phyloP scores from a whole-genome alignment of 2,329 filamentous ascomycete genomes.

The Colletotrichum sp. region DNA sequence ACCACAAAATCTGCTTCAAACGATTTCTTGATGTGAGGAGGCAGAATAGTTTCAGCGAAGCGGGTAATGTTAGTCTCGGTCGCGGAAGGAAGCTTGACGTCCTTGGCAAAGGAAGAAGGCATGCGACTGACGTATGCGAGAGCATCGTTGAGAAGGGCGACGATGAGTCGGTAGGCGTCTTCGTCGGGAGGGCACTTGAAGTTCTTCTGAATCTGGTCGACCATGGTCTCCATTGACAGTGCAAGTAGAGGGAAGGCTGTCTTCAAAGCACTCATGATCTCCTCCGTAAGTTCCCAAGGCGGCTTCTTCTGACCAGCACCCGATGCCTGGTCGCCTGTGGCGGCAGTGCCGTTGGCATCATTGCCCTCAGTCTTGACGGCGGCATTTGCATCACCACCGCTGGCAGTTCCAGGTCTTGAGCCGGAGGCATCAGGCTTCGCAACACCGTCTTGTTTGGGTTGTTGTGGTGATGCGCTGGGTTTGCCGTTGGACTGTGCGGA shows the following conservation, averaged over 20 bases:
- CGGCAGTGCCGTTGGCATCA: conserved; percentile 33
- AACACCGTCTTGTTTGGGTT: conserved; percentile 58
- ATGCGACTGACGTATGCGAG: conserved; percentile 90
- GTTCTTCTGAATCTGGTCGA: conserved; percentile 97
- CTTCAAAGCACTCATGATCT: conserved; percentile 94
- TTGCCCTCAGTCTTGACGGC: conserved; percentile 50
- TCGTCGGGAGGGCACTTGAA: conserved; percentile 99
- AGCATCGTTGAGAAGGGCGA: conserved; percentile 95
- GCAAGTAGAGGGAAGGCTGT: conserved; percentile 96
- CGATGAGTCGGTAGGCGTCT: conserved; percentile 95
- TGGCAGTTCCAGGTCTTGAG: conserved; percentile 58
- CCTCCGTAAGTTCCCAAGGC: conserved; percentile 96
- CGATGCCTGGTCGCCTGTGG: conserved; percentile 21
- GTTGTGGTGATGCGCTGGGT: conserved; percentile 50
- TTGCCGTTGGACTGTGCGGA: conserved; percentile 49
- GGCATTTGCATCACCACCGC: conserved; percentile 43
- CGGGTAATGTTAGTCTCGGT: conserved; percentile 97
- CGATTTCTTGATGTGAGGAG: conserved; percentile 90
- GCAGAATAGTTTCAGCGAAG: conserved; percentile 95
- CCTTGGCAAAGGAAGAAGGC: conserved; percentile 84
- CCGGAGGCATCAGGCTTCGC: conserved; percentile 37
- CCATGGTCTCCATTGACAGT: conserved; percentile 99
- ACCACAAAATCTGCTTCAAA: conserved; percentile 98
- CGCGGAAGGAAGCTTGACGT: conserved; percentile 85
- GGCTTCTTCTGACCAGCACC: conserved; percentile 67